A percentile compares a stretch with the other conserved stretches of the same genome.
These are phyloP conservation scores for Pythium periplocum DNA, from an alignment of 352 stramenopile genomes.

Conservation along the genomic window DNA sequence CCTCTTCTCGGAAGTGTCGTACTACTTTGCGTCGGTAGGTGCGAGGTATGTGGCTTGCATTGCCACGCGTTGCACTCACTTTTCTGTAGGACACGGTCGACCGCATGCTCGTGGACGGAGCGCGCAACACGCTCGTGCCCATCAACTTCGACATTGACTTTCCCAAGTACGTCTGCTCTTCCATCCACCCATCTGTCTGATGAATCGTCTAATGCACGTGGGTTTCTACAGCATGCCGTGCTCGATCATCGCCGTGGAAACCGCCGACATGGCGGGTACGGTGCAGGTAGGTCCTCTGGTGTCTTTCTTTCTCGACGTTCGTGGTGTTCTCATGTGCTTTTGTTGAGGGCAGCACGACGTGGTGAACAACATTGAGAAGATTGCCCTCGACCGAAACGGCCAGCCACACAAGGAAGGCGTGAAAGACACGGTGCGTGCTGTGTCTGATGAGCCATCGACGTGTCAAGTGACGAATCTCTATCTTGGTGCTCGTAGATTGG, in stretches of 20 bases:
- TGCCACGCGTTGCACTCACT: neutral
- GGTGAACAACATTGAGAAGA: slow-evolving; percentile 77
- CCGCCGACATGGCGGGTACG: slow-evolving; percentile 59
- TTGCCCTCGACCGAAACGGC: slow-evolving; percentile 44
- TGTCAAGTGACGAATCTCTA: too few species aligned
- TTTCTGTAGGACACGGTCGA: slow-evolving; percentile 62
- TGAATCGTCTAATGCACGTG: neutral
- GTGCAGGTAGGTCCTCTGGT: slow-evolving; percentile 31
- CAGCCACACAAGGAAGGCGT: slow-evolving; percentile 39
- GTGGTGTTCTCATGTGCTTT: too few species aligned
- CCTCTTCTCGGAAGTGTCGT: slow-evolving; percentile 68
- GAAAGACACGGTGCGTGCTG: slow-evolving; percentile 29
- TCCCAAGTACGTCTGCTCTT: slow-evolving; percentile 29
- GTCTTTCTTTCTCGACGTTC: neutral
- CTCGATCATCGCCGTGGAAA: slow-evolving; percentile 65
- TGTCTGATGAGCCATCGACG: too few species aligned
- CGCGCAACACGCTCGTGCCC: slow-evolving; percentile 54
- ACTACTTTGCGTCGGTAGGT: slow-evolving; percentile 60
- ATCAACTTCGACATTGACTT: slow-evolving; percentile 85
- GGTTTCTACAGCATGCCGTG: slow-evolving; percentile 56
- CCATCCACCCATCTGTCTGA: neutral
- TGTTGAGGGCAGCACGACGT: slow-evolving; percentile 46
- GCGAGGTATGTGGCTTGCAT: neutral
- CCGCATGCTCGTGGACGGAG: slow-evolving; percentile 81
- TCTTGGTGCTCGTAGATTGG: slow-evolving; percentile 38